Evolutionary conservation across 2,329 filamentous ascomycete genomes (phyloP).

Genomic region (Fusarium sp.): DNA sequence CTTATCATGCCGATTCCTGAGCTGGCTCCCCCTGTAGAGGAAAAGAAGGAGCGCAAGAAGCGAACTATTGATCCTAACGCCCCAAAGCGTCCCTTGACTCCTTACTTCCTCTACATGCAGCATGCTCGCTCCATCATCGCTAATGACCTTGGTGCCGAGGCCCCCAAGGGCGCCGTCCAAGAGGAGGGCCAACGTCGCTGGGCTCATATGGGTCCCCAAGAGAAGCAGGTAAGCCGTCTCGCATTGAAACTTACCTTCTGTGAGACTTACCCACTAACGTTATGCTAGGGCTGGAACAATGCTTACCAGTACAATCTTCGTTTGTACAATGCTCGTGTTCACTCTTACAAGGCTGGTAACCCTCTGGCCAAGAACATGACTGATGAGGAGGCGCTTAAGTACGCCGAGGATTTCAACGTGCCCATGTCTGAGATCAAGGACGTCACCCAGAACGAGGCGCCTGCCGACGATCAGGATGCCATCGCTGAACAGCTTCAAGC

Average conservation of each 20-base stretch:
- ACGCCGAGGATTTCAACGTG: slow-evolving; percentile 70
- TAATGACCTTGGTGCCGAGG: slow-evolving; percentile 78
- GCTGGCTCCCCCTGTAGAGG: slow-evolving; percentile 64
- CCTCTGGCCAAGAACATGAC: slow-evolving; percentile 69
- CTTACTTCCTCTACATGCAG: slow-evolving; percentile 96
- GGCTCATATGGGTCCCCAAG: slow-evolving; percentile 78
- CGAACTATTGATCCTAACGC: slow-evolving; percentile 90
- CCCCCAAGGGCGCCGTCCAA: slow-evolving; percentile 87
- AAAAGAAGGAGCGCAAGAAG: slow-evolving; percentile 92
- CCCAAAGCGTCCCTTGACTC: slow-evolving; percentile 92
- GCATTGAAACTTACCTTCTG: neutral
- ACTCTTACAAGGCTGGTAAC: slow-evolving; percentile 74
- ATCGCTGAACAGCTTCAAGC: slow-evolving; percentile 70
- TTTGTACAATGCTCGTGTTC: slow-evolving; percentile 73
- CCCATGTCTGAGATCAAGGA: slow-evolving; percentile 64
- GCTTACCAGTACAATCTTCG: slow-evolving; percentile 76
- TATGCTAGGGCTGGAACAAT: slow-evolving; percentile 68
- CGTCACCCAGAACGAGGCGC: slow-evolving; percentile 49
- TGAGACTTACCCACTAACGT: slow-evolving; percentile 3
- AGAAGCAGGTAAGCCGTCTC: slow-evolving; percentile 69
- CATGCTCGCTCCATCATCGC: slow-evolving; percentile 86
- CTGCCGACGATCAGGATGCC: slow-evolving; percentile 64
- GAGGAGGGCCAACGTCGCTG: slow-evolving; percentile 89
- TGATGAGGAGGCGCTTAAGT: slow-evolving; percentile 70
- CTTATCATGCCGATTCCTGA: slow-evolving; percentile 58